phyloP scores from a whole-genome alignment of 2,329 filamentous ascomycete species.

The Talaromyces sp. region DNA sequence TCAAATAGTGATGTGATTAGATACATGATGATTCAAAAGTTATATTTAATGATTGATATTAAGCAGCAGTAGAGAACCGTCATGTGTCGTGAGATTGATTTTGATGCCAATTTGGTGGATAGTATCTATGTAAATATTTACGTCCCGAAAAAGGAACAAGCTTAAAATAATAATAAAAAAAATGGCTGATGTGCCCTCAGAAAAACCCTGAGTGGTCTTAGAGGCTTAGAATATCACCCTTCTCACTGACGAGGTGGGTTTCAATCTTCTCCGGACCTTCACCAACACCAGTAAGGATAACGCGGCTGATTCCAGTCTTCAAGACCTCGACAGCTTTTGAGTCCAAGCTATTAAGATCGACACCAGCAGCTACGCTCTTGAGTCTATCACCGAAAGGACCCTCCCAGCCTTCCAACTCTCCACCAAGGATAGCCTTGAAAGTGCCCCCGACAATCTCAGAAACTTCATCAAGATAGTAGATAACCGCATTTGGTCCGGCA shows the following conservation, averaged over 20 bases:
- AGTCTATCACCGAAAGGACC: constrained; percentile 56
- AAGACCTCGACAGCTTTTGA: constrained; percentile 59
- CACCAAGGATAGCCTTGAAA: constrained; percentile 72
- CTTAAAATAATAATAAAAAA: background rate
- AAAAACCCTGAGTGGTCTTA: background rate
- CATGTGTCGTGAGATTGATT: background rate
- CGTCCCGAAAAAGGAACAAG: background rate
- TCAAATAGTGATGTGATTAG: background rate
- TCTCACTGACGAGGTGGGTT: constrained; percentile 69
- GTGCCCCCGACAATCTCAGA: constrained; percentile 69
- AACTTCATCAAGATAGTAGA: constrained; percentile 88
- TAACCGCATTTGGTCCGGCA: constrained; percentile 91
- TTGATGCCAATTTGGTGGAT: background rate
- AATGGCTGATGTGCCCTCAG: background rate
- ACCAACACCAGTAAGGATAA: constrained; percentile 89
- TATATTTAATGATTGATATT: background rate
- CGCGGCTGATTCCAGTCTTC: constrained; percentile 75
- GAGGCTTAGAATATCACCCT: constrained; percentile 50
- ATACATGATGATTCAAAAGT: background rate
- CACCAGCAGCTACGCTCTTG: constrained; percentile 49
- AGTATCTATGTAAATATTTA: background rate
- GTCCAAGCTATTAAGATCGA: constrained; percentile 61
- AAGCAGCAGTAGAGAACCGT: background rate
- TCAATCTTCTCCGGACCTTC: constrained; percentile 81
- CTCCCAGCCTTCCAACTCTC: constrained; percentile 52